Base-by-base conservation (phyloP, 2,329 filamentous ascomycete genomes). In the Helicocarpus griseus region DNA sequence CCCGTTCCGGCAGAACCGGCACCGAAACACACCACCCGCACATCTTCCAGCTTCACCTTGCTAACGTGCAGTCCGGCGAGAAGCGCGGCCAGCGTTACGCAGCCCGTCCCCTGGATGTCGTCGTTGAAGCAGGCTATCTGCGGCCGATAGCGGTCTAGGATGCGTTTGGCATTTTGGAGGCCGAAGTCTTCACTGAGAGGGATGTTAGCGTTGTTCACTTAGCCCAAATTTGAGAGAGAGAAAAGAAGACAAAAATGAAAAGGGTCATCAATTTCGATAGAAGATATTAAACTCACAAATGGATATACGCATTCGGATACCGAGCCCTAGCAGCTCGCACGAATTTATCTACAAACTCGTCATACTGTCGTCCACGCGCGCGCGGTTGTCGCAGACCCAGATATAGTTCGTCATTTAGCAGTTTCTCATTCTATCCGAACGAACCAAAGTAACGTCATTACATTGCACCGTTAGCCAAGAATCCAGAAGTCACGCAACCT, bases 81-180 rank as follows among this genome's bases (percentile, higher is more conserved):
- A 56, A 95, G 83, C 1, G 86, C 89, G 0, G 89, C 89, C 0
- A 95, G 77, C 0, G 89, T 91, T 1, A 95, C 88, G 53, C 87
- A 91, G 0, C 89, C 89, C 0, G 89, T 95, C 1, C 89, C 89
- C 66, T 95, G 89, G 0, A 95, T 83, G 64, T 95, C 89, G 53
- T 95, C 89, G 61, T 95, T 95, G 75, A 95, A 95, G 65, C 88
- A 94, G 0, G 89, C 77, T 6, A 91, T 83, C 47, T 85, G 63
- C 0, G 83, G 76, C 1, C 84, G 79, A 60, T 93, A 95, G 33
- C 76, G 78, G 54, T 95, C 86, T 0, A 95, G 74, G 2, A 95
- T 79, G 3, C 86, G 79, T 28, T 86, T 77, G 0, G 87, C 86
- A 61, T 95, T 95, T 1, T 68, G 67, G 0, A 94, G 70, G 0